phyloP scores from a whole-genome alignment of 192 early-diverging fungal species.

The Haplosporangium gracile region DNA sequence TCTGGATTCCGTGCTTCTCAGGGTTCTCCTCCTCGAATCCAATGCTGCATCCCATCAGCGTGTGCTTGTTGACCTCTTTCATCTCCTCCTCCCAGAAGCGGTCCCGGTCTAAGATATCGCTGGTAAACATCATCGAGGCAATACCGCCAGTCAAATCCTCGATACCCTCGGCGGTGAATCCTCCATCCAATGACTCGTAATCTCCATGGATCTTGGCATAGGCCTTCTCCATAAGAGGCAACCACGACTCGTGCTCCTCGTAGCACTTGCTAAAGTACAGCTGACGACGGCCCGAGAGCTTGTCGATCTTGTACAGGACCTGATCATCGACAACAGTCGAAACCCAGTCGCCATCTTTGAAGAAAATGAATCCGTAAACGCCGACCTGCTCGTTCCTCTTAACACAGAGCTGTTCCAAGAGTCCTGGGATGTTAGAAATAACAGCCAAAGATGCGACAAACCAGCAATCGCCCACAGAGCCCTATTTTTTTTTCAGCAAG shows the following conservation, averaged over 20 bases:
- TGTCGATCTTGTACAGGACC: constrained; percentile 52
- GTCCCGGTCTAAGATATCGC: constrained; percentile 66
- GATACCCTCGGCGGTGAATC: constrained; percentile 61
- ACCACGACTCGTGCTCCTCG: constrained; percentile 66
- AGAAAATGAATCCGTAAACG: constrained; percentile 71
- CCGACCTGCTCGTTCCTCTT: constrained; percentile 67
- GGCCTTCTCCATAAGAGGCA: constrained; percentile 71
- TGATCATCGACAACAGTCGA: constrained; percentile 69
- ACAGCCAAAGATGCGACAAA: constrained; percentile 63
- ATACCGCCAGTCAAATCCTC: constrained; percentile 71
- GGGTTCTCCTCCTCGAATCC: constrained; percentile 36
- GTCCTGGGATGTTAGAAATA: constrained; percentile 58
- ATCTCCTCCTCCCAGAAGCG: constrained; percentile 69
- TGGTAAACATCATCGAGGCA: constrained; percentile 47
- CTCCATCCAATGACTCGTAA: constrained; percentile 63
- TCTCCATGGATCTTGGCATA: constrained; percentile 71
- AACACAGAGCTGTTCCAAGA: constrained; percentile 63
- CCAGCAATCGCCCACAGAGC: constrained; percentile 57
- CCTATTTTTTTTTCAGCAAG: constrained; percentile 8
- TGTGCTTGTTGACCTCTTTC: constrained; percentile 54
- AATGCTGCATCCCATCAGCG: constrained; percentile 57
- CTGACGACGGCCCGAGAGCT: neutral
- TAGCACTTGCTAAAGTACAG: constrained; percentile 56
- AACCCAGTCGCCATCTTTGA: constrained; percentile 69
- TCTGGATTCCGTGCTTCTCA: constrained; percentile 48